phyloP scores from a whole-genome alignment of 163 green algal species.

The Coccomyxa subellipsoidea region DNA sequence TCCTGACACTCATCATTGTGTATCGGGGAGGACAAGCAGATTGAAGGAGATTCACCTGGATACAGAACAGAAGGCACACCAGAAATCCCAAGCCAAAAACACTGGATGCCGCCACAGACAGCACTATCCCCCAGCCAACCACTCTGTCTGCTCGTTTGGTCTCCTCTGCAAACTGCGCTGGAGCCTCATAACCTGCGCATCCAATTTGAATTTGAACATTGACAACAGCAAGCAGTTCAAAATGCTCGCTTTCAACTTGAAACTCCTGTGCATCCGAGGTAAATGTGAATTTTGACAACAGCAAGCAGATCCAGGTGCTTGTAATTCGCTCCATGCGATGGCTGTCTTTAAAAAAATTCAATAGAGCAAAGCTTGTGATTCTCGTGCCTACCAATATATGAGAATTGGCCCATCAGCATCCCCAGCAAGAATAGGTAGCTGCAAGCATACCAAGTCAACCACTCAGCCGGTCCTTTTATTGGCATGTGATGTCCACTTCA shows the following conservation, averaged over 20 bases:
- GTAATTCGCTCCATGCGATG: too few species aligned
- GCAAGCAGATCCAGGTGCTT: too few species aligned
- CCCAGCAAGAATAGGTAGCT: not conserved
- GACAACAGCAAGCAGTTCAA: too few species aligned
- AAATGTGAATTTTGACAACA: too few species aligned
- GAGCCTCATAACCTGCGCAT: not conserved
- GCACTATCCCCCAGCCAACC: not conserved
- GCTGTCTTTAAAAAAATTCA: too few species aligned
- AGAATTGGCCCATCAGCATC: not conserved
- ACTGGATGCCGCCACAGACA: not conserved
- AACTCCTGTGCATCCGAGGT: too few species aligned
- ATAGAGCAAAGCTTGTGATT: too few species aligned
- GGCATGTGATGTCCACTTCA: not conserved
- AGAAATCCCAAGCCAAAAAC: not conserved
- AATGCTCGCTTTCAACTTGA: too few species aligned
- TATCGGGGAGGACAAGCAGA: too few species aligned
- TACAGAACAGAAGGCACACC: not conserved
- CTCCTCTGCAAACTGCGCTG: not conserved
- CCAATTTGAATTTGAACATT: too few species aligned
- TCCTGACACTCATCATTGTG: too few species aligned
- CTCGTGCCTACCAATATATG: not conserved
- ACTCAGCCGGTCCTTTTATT: not conserved
- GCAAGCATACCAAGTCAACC: not conserved
- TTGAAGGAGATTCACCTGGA: too few species aligned
- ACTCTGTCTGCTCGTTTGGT: not conserved